A percentile compares a stretch with the other conserved stretches of the same genome.
Evolutionary conservation across 768 basidiomycete genomes (phyloP).

Genomic region (Trametes meyenii): DNA sequence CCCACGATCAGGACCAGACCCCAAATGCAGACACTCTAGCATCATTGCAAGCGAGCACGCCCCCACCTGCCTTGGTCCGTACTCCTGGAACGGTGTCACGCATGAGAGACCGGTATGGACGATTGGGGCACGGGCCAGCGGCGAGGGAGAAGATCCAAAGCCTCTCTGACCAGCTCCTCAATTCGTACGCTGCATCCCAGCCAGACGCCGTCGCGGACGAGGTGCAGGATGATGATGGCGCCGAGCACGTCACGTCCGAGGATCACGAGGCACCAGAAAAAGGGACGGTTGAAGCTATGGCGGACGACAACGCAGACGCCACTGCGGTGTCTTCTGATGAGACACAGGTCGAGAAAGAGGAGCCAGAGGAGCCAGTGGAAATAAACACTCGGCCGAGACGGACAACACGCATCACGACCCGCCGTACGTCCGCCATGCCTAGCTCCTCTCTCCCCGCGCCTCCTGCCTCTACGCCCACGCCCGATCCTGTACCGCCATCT

Average conservation of each 20-base stretch:
- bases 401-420: constrained; percentile 14
- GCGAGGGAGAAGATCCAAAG: constrained; percentile 7
- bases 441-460: neutral
- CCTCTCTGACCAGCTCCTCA: constrained; percentile 12
- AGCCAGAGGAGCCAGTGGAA: neutral
- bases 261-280: neutral
- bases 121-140: constrained; percentile 20
- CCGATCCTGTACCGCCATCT: constrained; percentile 12
- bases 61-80: constrained; percentile 30
- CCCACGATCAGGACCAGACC: neutral
- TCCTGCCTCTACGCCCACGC: constrained; percentile 3
- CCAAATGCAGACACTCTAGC: neutral
- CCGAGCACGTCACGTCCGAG: neutral
- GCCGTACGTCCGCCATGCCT: constrained; percentile 5
- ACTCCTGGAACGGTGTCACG: constrained; percentile 40
- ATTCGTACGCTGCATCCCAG: neutral
- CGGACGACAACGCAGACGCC: neutral
- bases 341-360: neutral
- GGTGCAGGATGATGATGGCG: neutral
- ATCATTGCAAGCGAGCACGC: neutral
- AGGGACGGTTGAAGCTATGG: neutral
- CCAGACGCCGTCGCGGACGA: neutral
- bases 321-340: neutral
- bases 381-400: constrained; percentile 3
- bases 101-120: constrained; percentile 47